Percentiles rank a stretch among this genome's conserved stretches.
These are phyloP conservation scores for Pleodorina starrii DNA, from an alignment of 139 green algal species.

Conservation along the genomic window DNA sequence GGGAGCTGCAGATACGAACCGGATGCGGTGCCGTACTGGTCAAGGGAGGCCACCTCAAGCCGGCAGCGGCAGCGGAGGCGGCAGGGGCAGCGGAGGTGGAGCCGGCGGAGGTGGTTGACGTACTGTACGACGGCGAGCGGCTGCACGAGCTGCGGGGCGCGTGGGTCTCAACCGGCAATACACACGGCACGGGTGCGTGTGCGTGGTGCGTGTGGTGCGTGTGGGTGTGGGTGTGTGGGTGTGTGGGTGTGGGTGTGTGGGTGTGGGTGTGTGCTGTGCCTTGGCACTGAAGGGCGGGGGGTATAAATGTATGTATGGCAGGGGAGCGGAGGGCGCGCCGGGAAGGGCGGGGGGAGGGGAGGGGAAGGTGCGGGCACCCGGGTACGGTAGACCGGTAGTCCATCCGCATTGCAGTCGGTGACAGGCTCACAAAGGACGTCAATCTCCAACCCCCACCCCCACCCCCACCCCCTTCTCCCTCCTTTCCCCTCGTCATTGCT, in stretches of 20 bases:
- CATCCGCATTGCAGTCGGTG: too few relatives aligned
- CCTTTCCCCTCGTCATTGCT: too few relatives aligned
- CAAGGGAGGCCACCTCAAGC: constrained; percentile 92
- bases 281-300: too few relatives aligned
- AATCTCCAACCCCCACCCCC: too few relatives aligned
- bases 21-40: constrained; percentile 84
- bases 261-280: too few relatives aligned
- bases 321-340: too few relatives aligned
- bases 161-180: constrained; percentile 82
- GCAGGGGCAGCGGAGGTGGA: background rate
- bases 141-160: constrained; percentile 67
- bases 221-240: background rate
- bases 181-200: constrained; percentile 86
- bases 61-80: background rate
- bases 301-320: too few relatives aligned
- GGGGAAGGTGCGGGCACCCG: too few relatives aligned
- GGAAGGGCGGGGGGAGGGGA: too few relatives aligned
- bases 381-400: too few relatives aligned
- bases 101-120: constrained; percentile 74
- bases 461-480: too few relatives aligned
- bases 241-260: background rate
- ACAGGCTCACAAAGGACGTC: too few relatives aligned
- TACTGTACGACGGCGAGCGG: constrained; percentile 88
- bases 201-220: background rate
- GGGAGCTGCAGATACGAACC: constrained; percentile 67